These are phyloP conservation scores for Agastache rugosa DNA, from an alignment of 257 asterid genomes.

Conservation along the genomic window DNA sequence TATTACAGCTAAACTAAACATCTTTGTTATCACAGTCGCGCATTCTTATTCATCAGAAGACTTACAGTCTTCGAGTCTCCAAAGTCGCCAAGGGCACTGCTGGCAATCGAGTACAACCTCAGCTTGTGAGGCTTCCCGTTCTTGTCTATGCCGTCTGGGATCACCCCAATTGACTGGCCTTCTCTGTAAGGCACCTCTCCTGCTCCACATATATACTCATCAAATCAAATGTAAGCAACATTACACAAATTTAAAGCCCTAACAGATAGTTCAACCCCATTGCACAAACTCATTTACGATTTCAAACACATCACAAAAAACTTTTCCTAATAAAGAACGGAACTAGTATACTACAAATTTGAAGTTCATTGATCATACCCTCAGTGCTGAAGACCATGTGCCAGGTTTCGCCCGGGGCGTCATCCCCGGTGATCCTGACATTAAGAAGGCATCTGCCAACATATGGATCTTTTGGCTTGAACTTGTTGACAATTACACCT, in stretches of 20 bases:
- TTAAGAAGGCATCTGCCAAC: constrained; percentile 84
- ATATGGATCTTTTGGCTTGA: constrained; percentile 88
- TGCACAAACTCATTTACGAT: neutral
- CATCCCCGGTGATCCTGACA: constrained; percentile 96
- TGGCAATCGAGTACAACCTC: constrained; percentile 91
- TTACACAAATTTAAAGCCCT: neutral
- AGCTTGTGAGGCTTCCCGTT: constrained; percentile 96
- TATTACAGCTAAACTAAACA: neutral
- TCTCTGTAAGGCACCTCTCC: constrained; percentile 94
- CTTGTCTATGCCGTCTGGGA: constrained; percentile 88
- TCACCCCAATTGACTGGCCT: constrained; percentile 94
- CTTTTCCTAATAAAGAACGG: neutral
- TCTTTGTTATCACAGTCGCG: too few relatives aligned
- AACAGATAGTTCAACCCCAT: neutral
- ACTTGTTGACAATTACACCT: constrained; percentile 82
- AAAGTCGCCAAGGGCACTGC: constrained; percentile 97
- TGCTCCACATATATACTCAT: constrained; percentile 40
- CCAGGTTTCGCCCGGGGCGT: constrained; percentile 99
- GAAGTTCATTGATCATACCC: constrained; percentile 50
- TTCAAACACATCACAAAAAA: neutral
- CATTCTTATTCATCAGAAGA: too few relatives aligned
- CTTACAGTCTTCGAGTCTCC: constrained; percentile 97
- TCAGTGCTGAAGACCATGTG: constrained; percentile 98
- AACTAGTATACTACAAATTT: neutral
- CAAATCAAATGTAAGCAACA: neutral